Percentiles rank a stretch among this genome's conserved stretches.
These are phyloP conservation scores for Falciphora oryzae DNA, from an alignment of 2,329 filamentous ascomycete species.

Conservation along the genomic window DNA sequence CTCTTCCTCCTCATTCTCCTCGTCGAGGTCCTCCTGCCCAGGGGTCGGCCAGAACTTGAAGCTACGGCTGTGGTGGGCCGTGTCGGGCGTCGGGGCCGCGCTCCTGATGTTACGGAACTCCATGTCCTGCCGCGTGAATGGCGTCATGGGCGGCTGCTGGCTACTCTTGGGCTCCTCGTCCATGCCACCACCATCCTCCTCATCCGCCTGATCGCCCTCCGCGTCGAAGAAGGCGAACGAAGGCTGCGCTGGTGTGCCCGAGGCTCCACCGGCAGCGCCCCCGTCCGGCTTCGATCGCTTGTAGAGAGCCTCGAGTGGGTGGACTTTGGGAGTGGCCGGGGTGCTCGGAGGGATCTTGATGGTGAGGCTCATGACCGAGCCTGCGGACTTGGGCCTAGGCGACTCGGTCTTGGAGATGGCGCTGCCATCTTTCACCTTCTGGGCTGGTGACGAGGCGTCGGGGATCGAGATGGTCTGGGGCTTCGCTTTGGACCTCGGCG, in stretches of 20 bases:
- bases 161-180: slow-evolving; percentile 27
- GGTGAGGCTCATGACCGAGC: slow-evolving; percentile 43
- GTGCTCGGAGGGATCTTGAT: slow-evolving; percentile 45
- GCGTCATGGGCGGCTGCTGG: slow-evolving; percentile 63
- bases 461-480: slow-evolving; percentile 6
- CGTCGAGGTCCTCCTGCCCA: slow-evolving; percentile 39
- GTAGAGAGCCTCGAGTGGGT: slow-evolving; percentile 89
- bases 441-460: not conserved
- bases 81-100: slow-evolving; percentile 92
- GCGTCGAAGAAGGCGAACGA: slow-evolving; percentile 72
- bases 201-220: slow-evolving; percentile 40
- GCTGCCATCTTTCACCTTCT: slow-evolving; percentile 13
- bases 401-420: slow-evolving; percentile 24
- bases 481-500: not conserved
- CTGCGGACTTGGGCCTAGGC: slow-evolving; percentile 42
- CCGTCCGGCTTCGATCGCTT: slow-evolving; percentile 56
- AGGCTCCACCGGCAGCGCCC: slow-evolving; percentile 18
- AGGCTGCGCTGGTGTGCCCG: slow-evolving; percentile 39
- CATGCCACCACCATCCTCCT: slow-evolving; percentile 24
- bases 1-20: slow-evolving; percentile 32
- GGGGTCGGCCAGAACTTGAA: slow-evolving; percentile 52
- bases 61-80: slow-evolving; percentile 65
- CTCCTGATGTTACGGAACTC: slow-evolving; percentile 72
- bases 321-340: slow-evolving; percentile 50
- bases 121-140: slow-evolving; percentile 74